These are phyloP conservation scores for Ogataea thermomethanolica DNA, from an alignment of 805 yeast genomes.

Conservation along the genomic window DNA sequence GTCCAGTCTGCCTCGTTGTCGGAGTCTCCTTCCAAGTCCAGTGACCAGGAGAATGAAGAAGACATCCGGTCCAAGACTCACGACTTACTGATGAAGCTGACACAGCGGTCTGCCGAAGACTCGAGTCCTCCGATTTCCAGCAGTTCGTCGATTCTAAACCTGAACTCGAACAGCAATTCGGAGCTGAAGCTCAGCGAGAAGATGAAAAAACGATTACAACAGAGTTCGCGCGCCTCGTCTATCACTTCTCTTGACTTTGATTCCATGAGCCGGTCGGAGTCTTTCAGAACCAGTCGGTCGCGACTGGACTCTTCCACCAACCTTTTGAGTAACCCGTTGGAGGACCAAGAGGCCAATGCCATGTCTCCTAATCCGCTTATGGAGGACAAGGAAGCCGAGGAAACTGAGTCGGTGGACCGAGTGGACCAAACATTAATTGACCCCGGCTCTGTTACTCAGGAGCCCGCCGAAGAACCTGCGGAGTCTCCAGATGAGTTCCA, in stretches of 20 bases:
- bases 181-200: slow-evolving; percentile 31
- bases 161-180: slow-evolving; percentile 10
- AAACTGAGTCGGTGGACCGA: slow-evolving; percentile 5
- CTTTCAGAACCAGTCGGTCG: slow-evolving; percentile 20
- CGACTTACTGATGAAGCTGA: slow-evolving; percentile 26
- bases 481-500: slow-evolving; percentile 19
- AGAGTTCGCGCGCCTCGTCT: slow-evolving; percentile 22
- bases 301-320: slow-evolving; percentile 16
- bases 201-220: slow-evolving; percentile 28
- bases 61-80: slow-evolving; percentile 27
- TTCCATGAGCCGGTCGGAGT: slow-evolving; percentile 22
- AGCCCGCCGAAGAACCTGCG: not conserved
- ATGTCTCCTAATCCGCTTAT: slow-evolving; percentile 7
- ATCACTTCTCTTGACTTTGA: slow-evolving; percentile 22
- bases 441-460: not conserved
- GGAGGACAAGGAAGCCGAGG: slow-evolving; percentile 11
- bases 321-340: slow-evolving; percentile 18
- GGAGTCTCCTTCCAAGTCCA: slow-evolving; percentile 9
- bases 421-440: not conserved
- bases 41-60: slow-evolving; percentile 18
- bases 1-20: slow-evolving; percentile 28
- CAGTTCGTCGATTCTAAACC: slow-evolving; percentile 10
- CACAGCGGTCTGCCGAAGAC: slow-evolving; percentile 17
- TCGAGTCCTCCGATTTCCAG: slow-evolving; percentile 13
- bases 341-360: slow-evolving; percentile 5